Conservation (phyloP, 164 flowering plant species). For the Chimonanthus salicifolius region DNA sequence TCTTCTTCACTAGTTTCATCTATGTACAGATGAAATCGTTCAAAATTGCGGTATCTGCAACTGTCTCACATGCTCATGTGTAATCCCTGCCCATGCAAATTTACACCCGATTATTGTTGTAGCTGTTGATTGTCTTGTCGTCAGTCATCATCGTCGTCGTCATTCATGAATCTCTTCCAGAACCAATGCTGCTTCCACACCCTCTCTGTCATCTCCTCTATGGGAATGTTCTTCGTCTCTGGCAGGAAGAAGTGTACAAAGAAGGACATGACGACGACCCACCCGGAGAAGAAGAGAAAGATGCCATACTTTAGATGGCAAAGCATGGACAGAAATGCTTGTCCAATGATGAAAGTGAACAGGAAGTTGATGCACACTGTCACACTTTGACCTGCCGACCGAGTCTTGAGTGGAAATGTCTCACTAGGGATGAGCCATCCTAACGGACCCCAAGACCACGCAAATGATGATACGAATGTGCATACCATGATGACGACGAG, state of each 20-base stretch:
- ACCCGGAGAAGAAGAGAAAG: slow-evolving; percentile 80
- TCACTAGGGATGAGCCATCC: slow-evolving; percentile 97
- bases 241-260: slow-evolving; percentile 77
- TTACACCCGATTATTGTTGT: slow-evolving; percentile 41
- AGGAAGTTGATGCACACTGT: slow-evolving; percentile 75
- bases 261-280: slow-evolving; percentile 79
- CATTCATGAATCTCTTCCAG: slow-evolving; percentile 84
- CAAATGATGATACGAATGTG: slow-evolving; percentile 72
- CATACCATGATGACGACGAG: slow-evolving; percentile 71
- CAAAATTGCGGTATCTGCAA: too few species aligned
- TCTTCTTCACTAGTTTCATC: too few species aligned
- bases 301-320: slow-evolving; percentile 83
- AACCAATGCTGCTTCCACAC: slow-evolving; percentile 91
- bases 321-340: slow-evolving; percentile 85
- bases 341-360: slow-evolving; percentile 79
- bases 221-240: slow-evolving; percentile 86
- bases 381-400: slow-evolving; percentile 86
- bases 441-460: slow-evolving; percentile 99
- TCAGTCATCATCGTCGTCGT: slow-evolving; percentile 11
- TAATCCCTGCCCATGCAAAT: not conserved
- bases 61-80: too few species aligned
- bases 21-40: too few species aligned
- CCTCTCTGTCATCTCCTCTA: slow-evolving; percentile 88
- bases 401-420: slow-evolving; percentile 81
- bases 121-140: slow-evolving; percentile 17